Percentiles rank a stretch among this genome's conserved stretches.
These are phyloP conservation scores for Aspergillus panamensis DNA, from an alignment of 495 filamentous ascomycete species.

Conservation along the genomic window DNA sequence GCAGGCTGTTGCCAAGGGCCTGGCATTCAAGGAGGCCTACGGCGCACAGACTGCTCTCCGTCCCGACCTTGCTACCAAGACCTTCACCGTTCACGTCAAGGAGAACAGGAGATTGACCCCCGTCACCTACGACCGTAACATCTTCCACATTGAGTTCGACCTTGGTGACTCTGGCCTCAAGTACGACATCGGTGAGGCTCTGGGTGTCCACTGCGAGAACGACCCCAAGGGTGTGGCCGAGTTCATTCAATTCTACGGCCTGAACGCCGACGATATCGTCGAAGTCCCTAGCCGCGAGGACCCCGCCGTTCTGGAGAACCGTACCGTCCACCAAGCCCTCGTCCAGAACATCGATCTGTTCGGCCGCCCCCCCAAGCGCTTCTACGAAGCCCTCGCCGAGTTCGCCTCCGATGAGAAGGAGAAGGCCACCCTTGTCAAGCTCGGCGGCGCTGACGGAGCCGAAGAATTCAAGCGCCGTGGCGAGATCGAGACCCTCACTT, in stretches of 20 bases:
- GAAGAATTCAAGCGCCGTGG: slow-evolving; percentile 90
- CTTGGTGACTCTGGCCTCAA: slow-evolving; percentile 83
- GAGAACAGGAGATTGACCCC: slow-evolving; percentile 94
- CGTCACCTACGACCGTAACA: slow-evolving; percentile 87
- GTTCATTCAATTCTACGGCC: slow-evolving; percentile 86
- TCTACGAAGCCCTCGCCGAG: slow-evolving; percentile 89
- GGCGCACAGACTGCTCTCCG: slow-evolving; percentile 68
- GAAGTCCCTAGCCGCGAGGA: slow-evolving; percentile 89
- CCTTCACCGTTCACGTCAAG: slow-evolving; percentile 82
- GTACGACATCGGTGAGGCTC: slow-evolving; percentile 97
- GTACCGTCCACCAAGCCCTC: slow-evolving; percentile 90
- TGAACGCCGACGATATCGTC: slow-evolving; percentile 77
- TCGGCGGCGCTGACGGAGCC: slow-evolving; percentile 81
- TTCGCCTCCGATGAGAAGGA: slow-evolving; percentile 81
- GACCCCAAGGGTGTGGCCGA: slow-evolving; percentile 70
- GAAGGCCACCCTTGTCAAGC: slow-evolving; percentile 69
- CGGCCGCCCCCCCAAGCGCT: slow-evolving; percentile 91
- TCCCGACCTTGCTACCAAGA: slow-evolving; percentile 82
- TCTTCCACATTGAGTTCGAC: slow-evolving; percentile 99
- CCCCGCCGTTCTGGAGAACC: slow-evolving; percentile 69
- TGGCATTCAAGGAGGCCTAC: slow-evolving; percentile 94
- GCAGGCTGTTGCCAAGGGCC: slow-evolving; percentile 77
- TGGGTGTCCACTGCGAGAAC: slow-evolving; percentile 95
- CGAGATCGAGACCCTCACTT: slow-evolving; percentile 91
- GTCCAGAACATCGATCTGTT: slow-evolving; percentile 96